phyloP scores from a whole-genome alignment of 495 filamentous ascomycete species.

The Penicillium longicatenatum region DNA sequence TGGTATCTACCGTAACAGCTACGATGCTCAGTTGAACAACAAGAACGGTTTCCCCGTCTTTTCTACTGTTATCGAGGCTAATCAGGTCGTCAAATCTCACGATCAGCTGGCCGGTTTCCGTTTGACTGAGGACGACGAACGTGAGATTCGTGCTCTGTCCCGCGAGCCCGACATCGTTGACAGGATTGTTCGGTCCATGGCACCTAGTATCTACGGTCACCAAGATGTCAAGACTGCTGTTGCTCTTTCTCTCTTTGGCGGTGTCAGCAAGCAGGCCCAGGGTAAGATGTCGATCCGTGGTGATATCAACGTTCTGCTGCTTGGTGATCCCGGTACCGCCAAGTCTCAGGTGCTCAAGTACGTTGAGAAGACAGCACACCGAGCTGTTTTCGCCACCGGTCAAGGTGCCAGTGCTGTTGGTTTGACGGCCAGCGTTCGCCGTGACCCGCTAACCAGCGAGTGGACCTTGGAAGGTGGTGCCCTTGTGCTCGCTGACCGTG shows the following conservation, averaged over 20 bases:
- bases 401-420: constrained; percentile 97
- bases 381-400: constrained; percentile 96
- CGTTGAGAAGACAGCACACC: constrained; percentile 94
- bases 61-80: constrained; percentile 95
- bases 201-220: constrained; percentile 96
- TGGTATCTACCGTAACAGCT: constrained; percentile 97
- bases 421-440: constrained; percentile 95
- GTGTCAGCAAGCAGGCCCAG: constrained; percentile 85
- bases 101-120: constrained; percentile 98
- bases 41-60: constrained; percentile 99
- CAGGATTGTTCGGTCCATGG: constrained; percentile 92
- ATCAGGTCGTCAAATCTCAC: constrained; percentile 94
- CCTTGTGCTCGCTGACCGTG: constrained; percentile 91
- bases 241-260: constrained; percentile 91
- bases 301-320: constrained; percentile 96
- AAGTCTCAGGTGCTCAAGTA: constrained; percentile 99
- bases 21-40: constrained; percentile 96
- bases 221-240: constrained; percentile 97
- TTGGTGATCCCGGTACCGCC: constrained; percentile 96
- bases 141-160: constrained; percentile 81
- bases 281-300: constrained; percentile 90
- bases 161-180: constrained; percentile 91
- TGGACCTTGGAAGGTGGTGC: constrained; percentile 99
- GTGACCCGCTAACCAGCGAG: constrained; percentile 93
- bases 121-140: constrained; percentile 94